Base-by-base conservation (phyloP, 805 yeast species). In the Candida berthetii region DNA sequence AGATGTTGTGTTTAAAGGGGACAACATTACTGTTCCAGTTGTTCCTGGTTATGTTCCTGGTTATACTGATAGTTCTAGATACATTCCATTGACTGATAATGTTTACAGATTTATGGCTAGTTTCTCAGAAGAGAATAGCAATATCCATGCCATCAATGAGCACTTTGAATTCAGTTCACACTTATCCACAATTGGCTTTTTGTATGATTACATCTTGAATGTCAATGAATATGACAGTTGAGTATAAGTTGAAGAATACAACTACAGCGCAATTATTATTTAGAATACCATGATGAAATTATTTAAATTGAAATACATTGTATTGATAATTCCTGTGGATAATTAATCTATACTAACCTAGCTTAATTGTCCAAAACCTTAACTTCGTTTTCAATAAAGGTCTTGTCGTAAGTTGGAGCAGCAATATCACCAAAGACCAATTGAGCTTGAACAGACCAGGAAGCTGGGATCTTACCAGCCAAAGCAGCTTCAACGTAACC, bases 121-220 rank as follows among this genome's bases (percentile, higher is more conserved):
- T 13, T 34, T 36, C 15, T 47, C 45, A 31, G 38, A 37, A 4
- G 45, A 45, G 11, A 42, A 46, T 2, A 47, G 59, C 27, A 65
- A 71, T 35, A 63, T 70, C 35, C 91, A 84, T 61, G 77, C 84
- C 27, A 80, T 82, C 16, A 74, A 84, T 54, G 93, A 85, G 57
- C 71, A 65, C 47, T 56, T 77, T 36, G 61, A 66, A 14, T 56
- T 80, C 43, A 74, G 72, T 41, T 65, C 72, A n/a, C 91, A 84
- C 59, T 59, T 85, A 47, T 77, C 78, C 44, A 63, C 72, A 9
- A 64, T 78, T 35, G 80, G 80, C 0, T 79, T 77, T 57, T 65
- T 71, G 49, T 76, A 76, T 52, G 73, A 76, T 46, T 76, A 74
- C 48, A 61, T 64, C 8, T 17, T 38, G 19, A 41, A 44, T 27